Percentiles rank a stretch among this genome's conserved stretches.
These are phyloP conservation scores for Agrocybe pediades DNA, from an alignment of 768 basidiomycete species.

Conservation along the genomic window DNA sequence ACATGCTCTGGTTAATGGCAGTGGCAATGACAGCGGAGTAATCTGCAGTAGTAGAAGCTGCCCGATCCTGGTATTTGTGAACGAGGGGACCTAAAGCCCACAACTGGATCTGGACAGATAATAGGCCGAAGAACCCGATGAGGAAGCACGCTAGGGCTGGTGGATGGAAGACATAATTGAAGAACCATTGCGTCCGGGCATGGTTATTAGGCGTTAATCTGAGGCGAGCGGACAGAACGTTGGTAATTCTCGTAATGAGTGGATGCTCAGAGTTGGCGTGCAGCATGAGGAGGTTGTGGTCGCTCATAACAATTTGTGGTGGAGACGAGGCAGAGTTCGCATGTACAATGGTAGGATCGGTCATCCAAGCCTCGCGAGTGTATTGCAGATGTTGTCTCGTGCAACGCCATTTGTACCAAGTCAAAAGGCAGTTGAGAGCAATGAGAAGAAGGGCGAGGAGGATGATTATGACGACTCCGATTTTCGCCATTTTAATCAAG, in stretches of 20 bases:
- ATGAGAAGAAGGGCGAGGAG: conserved; percentile 73
- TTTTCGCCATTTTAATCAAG: conserved; percentile 77
- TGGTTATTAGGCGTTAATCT: conserved; percentile 63
- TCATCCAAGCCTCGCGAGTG: conserved; percentile 76
- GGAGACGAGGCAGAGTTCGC: conserved; percentile 29
- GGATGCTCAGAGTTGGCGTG: conserved; percentile 72
- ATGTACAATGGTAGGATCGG: conserved; percentile 67
- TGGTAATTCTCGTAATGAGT: conserved; percentile 65
- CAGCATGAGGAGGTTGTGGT: conserved; percentile 82
- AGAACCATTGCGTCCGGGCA: conserved; percentile 81
- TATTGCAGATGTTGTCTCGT: conserved; percentile 65
- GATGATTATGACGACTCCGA: conserved; percentile 76
- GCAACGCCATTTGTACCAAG: conserved; percentile 88
- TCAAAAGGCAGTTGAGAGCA: conserved; percentile 71
- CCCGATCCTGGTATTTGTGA: conserved; percentile 62
- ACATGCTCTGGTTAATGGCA: conserved; percentile 83
- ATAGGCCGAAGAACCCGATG: conserved; percentile 88
- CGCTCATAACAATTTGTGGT: conserved; percentile 61
- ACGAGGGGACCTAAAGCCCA: conserved; percentile 75
- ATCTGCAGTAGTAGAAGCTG: conserved; percentile 59
- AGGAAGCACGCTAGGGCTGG: conserved; percentile 90
- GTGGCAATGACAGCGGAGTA: conserved; percentile 73
- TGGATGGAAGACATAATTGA: conserved; percentile 89
- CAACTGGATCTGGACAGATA: conserved; percentile 88
- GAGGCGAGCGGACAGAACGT: conserved; percentile 50